Evolutionary conservation across 257 asterid species (phyloP).

Genomic region (Jasminum sambac): DNA sequence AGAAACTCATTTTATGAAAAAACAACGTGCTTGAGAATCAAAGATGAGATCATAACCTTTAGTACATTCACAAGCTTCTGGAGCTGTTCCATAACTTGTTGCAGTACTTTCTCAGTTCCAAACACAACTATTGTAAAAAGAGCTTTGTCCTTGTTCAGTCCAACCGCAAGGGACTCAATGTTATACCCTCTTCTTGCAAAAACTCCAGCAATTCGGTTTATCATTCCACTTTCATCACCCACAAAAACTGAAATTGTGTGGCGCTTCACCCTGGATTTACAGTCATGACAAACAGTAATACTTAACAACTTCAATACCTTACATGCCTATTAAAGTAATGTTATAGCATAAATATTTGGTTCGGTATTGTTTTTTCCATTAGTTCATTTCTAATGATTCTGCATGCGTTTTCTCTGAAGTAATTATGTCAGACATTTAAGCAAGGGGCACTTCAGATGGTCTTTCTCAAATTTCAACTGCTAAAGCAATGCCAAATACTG

Average conservation of each 20-base stretch:
- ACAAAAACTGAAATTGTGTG: slow-evolving; percentile 90
- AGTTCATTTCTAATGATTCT: background rate
- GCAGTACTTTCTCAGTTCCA: slow-evolving; percentile 80
- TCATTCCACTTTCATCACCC: slow-evolving; percentile 99
- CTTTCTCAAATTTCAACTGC: background rate
- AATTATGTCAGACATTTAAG: background rate
- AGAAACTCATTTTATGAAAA: slow-evolving; percentile 4
- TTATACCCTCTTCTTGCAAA: slow-evolving; percentile 97
- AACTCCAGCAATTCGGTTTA: slow-evolving; percentile 94
- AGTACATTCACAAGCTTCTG: slow-evolving; percentile 88
- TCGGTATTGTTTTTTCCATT: background rate
- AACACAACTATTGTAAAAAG: slow-evolving; percentile 89
- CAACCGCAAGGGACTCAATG: slow-evolving; percentile 97
- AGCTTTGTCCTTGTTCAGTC: slow-evolving; percentile 94
- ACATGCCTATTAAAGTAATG: background rate
- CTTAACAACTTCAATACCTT: background rate
- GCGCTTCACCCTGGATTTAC: slow-evolving; percentile 62
- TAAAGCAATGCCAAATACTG: background rate
- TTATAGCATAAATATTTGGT: background rate
- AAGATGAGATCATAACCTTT: slow-evolving; percentile 54
- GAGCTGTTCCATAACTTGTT: slow-evolving; percentile 89
- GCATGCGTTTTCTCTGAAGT: background rate
- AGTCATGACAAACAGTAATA: background rate
- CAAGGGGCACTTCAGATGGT: background rate
- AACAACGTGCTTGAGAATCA: slow-evolving; percentile 1